Percentiles rank a stretch among this genome's conserved stretches.
These are phyloP conservation scores for Boletellus ananiceps DNA, from an alignment of 768 basidiomycete genomes.

Conservation along the genomic window DNA sequence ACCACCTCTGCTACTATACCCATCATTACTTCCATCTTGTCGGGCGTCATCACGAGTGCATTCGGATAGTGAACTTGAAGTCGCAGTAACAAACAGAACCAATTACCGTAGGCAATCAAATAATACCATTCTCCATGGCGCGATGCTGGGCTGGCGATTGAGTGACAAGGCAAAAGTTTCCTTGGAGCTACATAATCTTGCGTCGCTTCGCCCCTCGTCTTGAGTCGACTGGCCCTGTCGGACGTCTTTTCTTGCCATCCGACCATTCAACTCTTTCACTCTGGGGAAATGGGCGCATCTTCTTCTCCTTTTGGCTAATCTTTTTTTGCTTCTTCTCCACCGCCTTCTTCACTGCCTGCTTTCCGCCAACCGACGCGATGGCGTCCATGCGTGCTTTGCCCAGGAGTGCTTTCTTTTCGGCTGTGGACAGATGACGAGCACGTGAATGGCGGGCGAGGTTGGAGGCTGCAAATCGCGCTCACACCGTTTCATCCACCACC, in stretches of 20 bases:
- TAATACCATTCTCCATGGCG: conserved; percentile 20
- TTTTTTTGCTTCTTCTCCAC: conserved; percentile 90
- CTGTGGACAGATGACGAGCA: conserved; percentile 35
- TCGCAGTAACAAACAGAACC: conserved; percentile 25
- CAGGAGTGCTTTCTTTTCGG: conserved; percentile 72
- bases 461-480: conserved; percentile 23
- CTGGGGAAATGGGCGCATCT: conserved; percentile 61
- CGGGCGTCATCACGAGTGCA: conserved; percentile 19
- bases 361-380: conserved; percentile 71
- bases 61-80: conserved; percentile 26
- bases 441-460: neutral
- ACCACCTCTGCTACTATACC: conserved; percentile 24
- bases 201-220: conserved; percentile 20
- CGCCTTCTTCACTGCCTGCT: conserved; percentile 76
- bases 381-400: conserved; percentile 76
- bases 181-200: conserved; percentile 11
- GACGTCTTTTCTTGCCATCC: conserved; percentile 15
- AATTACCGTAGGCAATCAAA: conserved; percentile 26
- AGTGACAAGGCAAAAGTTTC: neutral
- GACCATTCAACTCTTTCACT: conserved; percentile 12
- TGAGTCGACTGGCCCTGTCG: conserved; percentile 8
- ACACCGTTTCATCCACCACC: conserved; percentile 86
- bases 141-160: neutral
- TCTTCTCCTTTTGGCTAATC: conserved; percentile 85
- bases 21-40: conserved; percentile 28